Base-by-base conservation (phyloP, 768 basidiomycete species). In the Collybia nuda region DNA sequence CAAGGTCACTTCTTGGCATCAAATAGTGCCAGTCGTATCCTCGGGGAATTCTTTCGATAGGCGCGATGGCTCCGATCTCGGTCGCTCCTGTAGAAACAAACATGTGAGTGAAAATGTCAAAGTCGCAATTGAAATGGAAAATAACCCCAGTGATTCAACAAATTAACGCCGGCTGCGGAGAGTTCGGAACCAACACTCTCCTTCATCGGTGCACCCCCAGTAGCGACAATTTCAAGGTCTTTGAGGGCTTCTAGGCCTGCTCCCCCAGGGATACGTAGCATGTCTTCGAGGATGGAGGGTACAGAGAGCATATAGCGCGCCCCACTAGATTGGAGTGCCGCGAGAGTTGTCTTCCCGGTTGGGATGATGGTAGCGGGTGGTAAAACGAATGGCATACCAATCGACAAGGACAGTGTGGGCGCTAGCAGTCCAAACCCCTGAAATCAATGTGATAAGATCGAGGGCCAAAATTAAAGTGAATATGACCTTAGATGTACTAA, bases 101-200 rank as follows among this genome's bases (percentile, higher is more conserved):
- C 24, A 3, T 26, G 24, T 47, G 24, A 37, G 36, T 41, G 5
- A 29, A n/a, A 18, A 35, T 21, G 11, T 22, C 8, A 17, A 2
- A 42, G 52, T 15, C 45, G 15, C 35, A 29, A 26, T 35, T 37
- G 7, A 24, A 18, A 28, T 2, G 40, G 18, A n/a, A 40, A 8
- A 51, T 40, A 47, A 71, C 72, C 72, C 71, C 72, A 74, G 49
- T 74, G 72, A 41, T 73, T 75, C 8, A 75, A 52, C 11, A 73
- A 51, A 8, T 67, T 67, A 32, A 74, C 67, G 7, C 67, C 68
- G 4, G 65, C 60, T 8, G 50, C 56, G 11, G 57, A 62, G 6
- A 73, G 60, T 22, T 65, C 62, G 15, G 51, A 23, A 1, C 64
- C 67, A 38, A 73, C 60, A 38, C 44, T 56, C 43, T 71, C 69